These are phyloP conservation scores for Cucumis cinereus DNA, from an alignment of 306 rosid genomes.

Conservation along the genomic window DNA sequence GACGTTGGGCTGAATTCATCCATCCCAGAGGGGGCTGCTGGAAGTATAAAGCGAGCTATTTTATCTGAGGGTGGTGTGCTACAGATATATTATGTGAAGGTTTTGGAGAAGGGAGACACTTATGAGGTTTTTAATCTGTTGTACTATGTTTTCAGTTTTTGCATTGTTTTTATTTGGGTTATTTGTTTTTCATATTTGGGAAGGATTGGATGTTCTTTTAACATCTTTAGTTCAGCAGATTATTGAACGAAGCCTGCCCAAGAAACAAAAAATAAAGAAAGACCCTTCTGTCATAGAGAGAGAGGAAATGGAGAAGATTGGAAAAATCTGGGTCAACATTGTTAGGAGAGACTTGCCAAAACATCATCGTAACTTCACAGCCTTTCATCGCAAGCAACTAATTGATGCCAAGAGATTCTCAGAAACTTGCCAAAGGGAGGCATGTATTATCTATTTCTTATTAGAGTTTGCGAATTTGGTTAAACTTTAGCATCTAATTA, in stretches of 20 bases:
- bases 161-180: not conserved
- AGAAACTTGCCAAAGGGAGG: conserved; percentile 98
- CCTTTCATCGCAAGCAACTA: conserved; percentile 79
- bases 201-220: not conserved
- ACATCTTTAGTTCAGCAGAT: conserved; percentile 41
- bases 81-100: conserved; percentile 91
- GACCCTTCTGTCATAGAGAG: conserved; percentile 73
- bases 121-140: conserved; percentile 55
- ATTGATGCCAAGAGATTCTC: conserved; percentile 86
- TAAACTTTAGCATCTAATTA: conserved; percentile 2
- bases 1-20: conserved; percentile 60
- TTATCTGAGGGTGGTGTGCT: conserved; percentile 90
- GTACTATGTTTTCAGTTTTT: not conserved
- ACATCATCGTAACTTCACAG: conserved; percentile 62
- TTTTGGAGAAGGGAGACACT: conserved; percentile 97
- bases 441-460: conserved; percentile 12
- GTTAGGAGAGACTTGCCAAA: conserved; percentile 85
- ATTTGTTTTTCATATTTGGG: not conserved
- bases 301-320: conserved; percentile 82
- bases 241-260: conserved; percentile 90
- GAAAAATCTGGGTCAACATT: conserved; percentile 74
- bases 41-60: conserved; percentile 79
- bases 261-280: conserved; percentile 58
- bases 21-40: conserved; percentile 98
- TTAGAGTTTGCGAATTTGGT: not conserved